Evolutionary conservation across 805 yeast species (phyloP).

Genomic region (Candida endomychidarum): DNA sequence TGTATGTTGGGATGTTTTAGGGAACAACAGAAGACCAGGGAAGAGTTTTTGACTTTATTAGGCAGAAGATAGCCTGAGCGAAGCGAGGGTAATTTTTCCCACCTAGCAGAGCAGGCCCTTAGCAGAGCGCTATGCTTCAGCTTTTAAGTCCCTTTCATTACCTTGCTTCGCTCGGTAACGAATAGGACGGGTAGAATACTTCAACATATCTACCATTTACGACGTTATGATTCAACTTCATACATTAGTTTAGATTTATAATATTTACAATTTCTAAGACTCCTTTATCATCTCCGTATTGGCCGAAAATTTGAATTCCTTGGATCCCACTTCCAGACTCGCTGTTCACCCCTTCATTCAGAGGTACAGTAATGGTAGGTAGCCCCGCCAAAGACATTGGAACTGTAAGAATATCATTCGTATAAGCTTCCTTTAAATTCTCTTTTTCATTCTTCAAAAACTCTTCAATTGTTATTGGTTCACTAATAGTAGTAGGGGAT

Average conservation of each 20-base stretch:
- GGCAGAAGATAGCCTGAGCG: conserved; percentile 64
- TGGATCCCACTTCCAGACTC: conserved; percentile 27
- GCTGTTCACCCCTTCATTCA: too few relatives aligned
- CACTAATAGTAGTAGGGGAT: conserved; percentile 66
- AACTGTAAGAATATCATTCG: conserved; percentile 82
- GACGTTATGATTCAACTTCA: conserved; percentile 37
- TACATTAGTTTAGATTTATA: conserved; percentile 13
- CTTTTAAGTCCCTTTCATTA: too few relatives aligned
- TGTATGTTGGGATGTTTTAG: conserved; percentile 98
- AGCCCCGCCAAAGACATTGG: conserved; percentile 92
- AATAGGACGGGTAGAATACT: neutral
- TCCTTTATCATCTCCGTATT: conserved; percentile 74
- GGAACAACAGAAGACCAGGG: conserved; percentile 91
- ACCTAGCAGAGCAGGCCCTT: too few relatives aligned
- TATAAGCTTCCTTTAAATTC: conserved; percentile 59
- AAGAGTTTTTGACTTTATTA: conserved; percentile 84
- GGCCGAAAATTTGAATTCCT: conserved; percentile 84
- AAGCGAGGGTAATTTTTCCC: conserved; percentile 15
- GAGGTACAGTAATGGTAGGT: conserved; percentile 82
- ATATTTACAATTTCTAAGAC: conserved; percentile 45
- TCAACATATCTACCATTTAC: conserved; percentile 10
- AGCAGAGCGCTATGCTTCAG: too few relatives aligned
- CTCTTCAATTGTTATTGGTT: conserved; percentile 55
- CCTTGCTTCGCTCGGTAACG: too few relatives aligned
- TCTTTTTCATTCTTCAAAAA: conserved; percentile 32